Conservation (phyloP, 257 asterid species). For the Jaltomata sinuosa region DNA sequence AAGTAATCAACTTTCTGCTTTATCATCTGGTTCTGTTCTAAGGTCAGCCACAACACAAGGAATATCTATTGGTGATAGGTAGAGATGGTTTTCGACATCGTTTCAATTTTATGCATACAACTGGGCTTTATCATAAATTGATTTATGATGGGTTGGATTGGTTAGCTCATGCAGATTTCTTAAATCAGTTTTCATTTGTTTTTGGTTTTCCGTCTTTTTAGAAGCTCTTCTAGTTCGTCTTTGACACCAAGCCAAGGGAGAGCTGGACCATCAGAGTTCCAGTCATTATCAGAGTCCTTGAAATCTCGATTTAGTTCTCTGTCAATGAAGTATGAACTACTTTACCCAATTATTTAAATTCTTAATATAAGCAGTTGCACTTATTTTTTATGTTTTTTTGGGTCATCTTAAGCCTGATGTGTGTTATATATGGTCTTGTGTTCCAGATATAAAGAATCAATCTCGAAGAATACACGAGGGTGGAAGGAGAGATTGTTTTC, state of each 20-base stretch:
- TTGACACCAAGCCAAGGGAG: conserved; percentile 42
- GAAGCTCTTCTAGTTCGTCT: conserved; percentile 33
- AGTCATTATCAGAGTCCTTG: conserved; percentile 64
- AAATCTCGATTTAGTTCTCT: conserved; percentile 67
- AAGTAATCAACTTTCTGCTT: conserved; percentile 32
- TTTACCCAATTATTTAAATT: not conserved
- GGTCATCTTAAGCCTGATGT: conserved; percentile 3
- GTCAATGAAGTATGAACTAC: conserved; percentile 60
- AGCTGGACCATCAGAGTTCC: conserved; percentile 84
- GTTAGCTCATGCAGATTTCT: not conserved
- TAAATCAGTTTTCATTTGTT: not conserved
- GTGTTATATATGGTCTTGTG: not conserved
- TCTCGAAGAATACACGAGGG: conserved; percentile 72
- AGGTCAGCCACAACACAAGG: conserved; percentile 22
- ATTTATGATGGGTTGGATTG: not conserved
- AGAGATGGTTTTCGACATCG: conserved; percentile 10
- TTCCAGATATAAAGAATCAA: conserved; percentile 75
- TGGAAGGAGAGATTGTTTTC: conserved; percentile 90
- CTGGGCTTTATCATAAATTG: not conserved
- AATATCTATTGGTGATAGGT: conserved; percentile 40
- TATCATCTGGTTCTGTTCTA: conserved; percentile 40
- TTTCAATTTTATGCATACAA: not conserved
- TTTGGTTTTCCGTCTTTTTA: conserved; percentile 15
- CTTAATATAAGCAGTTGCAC: not conserved
- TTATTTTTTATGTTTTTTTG: not conserved